These are phyloP conservation scores for Exsudoporus frostii DNA, from an alignment of 768 basidiomycete species.

Conservation along the genomic window DNA sequence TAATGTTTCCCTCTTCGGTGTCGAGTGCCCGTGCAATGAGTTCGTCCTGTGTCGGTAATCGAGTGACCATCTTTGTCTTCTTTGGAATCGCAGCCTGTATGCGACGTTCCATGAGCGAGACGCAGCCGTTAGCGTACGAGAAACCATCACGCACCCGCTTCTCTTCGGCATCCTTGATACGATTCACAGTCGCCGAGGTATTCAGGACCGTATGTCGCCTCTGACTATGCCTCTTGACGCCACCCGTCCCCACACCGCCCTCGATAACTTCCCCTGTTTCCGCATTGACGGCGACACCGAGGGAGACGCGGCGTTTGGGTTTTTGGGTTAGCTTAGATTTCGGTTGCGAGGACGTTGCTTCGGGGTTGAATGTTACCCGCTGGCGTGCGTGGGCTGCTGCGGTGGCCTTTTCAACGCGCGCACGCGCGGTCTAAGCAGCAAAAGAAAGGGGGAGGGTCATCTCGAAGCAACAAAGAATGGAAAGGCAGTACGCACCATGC, in stretches of 20 bases:
- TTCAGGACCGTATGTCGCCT: constrained; percentile 69
- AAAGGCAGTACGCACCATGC: constrained; percentile 13
- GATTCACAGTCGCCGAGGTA: constrained; percentile 60
- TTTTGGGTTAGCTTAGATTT: constrained; percentile 25
- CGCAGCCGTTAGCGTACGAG: background rate
- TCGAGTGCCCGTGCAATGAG: constrained; percentile 80
- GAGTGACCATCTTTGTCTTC: constrained; percentile 52
- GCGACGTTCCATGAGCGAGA: background rate
- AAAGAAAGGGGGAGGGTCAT: too few relatives aligned
- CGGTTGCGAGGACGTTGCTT: constrained; percentile 32
- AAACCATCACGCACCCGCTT: constrained; percentile 46
- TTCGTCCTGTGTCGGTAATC: constrained; percentile 72
- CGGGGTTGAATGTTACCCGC: constrained; percentile 65
- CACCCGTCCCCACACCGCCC: constrained; percentile 16
- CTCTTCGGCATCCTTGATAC: constrained; percentile 62
- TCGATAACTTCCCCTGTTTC: constrained; percentile 59
- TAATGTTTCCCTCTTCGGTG: constrained; percentile 81
- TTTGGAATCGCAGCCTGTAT: constrained; percentile 57
- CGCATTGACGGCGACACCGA: constrained; percentile 53
- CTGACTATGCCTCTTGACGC: constrained; percentile 51
- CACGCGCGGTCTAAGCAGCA: constrained; percentile 46
- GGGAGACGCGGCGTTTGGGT: constrained; percentile 48
- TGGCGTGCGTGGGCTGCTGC: constrained; percentile 67
- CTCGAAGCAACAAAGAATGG: background rate
- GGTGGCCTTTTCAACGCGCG: constrained; percentile 58